phyloP scores from a whole-genome alignment of 2,329 filamentous ascomycete species.

The Ceratocystis smalleyi region DNA sequence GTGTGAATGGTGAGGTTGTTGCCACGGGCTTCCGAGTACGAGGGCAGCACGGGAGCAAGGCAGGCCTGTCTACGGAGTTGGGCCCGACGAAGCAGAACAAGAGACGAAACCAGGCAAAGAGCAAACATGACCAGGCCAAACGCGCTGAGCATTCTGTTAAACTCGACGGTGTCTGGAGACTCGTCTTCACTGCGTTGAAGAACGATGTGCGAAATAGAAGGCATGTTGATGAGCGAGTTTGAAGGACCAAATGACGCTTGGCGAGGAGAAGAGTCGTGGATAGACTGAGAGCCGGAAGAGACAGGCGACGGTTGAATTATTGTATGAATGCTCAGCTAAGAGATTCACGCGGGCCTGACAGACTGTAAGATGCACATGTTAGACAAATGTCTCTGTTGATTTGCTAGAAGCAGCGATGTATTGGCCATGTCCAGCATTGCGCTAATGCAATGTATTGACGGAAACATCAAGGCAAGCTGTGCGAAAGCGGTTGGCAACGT shows the following conservation, averaged over 20 bases:
- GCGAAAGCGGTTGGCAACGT: not conserved
- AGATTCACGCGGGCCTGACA: conserved; percentile 10
- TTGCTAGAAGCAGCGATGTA: not conserved
- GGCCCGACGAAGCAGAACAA: conserved; percentile 59
- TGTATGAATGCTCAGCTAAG: conserved; percentile 16
- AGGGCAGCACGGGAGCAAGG: conserved; percentile 32
- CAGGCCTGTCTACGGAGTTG: conserved; percentile 29
- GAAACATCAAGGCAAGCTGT: not conserved
- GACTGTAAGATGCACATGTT: conserved; percentile 3
- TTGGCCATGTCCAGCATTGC: conserved; percentile 4
- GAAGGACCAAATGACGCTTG: not conserved
- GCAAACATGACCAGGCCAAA: conserved; percentile 62
- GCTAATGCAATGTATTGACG: conserved; percentile 11
- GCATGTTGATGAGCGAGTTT: conserved; percentile 13
- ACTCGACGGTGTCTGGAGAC: conserved; percentile 40
- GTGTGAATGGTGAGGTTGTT: conserved; percentile 44
- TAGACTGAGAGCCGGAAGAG: not conserved
- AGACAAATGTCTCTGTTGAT: not conserved
- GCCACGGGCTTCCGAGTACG: conserved; percentile 31
- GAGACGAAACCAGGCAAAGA: conserved; percentile 48
- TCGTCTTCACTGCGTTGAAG: conserved; percentile 24
- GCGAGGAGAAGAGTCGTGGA: not conserved
- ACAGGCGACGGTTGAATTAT: conserved; percentile 7
- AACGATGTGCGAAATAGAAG: conserved; percentile 15
- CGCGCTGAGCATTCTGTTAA: conserved; percentile 65